Evolutionary conservation across 163 green algal species (phyloP).

Genomic region (Scenedesmus sp.): DNA sequence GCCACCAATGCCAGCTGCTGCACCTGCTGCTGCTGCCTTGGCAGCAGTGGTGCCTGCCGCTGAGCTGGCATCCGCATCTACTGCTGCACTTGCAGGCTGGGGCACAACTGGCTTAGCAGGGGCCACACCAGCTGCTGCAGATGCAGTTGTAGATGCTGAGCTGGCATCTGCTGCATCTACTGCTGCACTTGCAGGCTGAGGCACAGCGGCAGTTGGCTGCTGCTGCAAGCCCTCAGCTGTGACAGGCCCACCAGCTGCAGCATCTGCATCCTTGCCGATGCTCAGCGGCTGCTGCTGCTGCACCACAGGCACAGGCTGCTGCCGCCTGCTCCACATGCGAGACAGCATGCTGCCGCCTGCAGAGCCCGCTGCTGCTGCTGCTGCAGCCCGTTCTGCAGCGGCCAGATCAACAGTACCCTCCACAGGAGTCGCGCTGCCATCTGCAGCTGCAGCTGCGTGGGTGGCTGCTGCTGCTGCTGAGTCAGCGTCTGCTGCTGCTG

Average conservation of each 20-base stretch:
- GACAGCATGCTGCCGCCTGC: not conserved
- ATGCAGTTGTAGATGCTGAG: too few relatives aligned
- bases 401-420: not conserved
- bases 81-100: not conserved
- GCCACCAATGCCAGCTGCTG: slow-evolving; percentile 3
- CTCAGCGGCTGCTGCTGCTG: not conserved
- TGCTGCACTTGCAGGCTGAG: not conserved
- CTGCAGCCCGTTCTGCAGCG: not conserved
- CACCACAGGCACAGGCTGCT: not conserved
- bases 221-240: not conserved
- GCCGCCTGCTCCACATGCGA: not conserved
- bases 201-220: not conserved
- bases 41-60: not conserved
- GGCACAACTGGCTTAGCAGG: too few relatives aligned
- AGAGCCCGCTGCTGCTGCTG: not conserved
- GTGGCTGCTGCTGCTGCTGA: not conserved
- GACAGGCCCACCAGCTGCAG: not conserved
- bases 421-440: not conserved
- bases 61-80: not conserved
- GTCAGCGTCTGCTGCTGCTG: not conserved
- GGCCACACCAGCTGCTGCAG: not conserved
- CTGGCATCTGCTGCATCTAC: too few relatives aligned
- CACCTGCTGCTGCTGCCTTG: not conserved
- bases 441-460: not conserved
- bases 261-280: not conserved